Base-by-base conservation (phyloP, 2,329 filamentous ascomycete species). In the Colletotrichum tanaceti region DNA sequence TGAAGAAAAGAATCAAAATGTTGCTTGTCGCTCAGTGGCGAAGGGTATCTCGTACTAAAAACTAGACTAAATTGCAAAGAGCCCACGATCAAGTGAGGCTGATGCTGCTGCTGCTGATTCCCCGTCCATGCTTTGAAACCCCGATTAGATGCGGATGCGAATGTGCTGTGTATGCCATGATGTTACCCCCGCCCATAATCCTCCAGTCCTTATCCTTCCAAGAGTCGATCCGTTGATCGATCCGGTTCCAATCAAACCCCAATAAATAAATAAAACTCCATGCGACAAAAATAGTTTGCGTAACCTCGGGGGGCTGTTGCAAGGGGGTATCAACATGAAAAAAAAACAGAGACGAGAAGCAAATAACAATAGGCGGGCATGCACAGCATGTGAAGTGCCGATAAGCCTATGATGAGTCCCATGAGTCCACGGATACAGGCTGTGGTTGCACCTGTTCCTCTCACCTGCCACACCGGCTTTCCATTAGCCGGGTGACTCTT, bases 11-110 rank as follows among this genome's bases (percentile, higher is more conserved):
- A 63, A 70, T 63, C 55, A 61, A 61, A 58, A 58, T 70, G 39
- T 62, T 64, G 55, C 9, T 13, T 70, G 66, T 67, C 63, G 63
- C 66, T 39, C 63, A 6, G 54, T 58, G 63, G 63, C 63, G 66
- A 60, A 68, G 66, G 66, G 66, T 70, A 70, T 70, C 66, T 70
- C 66, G 47, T 54, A 66, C 66, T 69, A 69, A 58, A 55, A 55
- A 47, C 59, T 62, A 62, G 53, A 22, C 57, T 67, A 62, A 50
- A 22, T 43, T 63, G 43, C 44, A 43, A 68, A 58, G 32, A 28
- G 24, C 47, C 24, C 47, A 50, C 49, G 28, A 35, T 35, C 32
- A 39, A 41, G 57, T 68, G 61, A 58, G 49, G 63, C 57, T 62
- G n/a, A 58, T 62, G 22, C 22, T 60, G 47, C 61, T 39, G 2